Evolutionary conservation across 2,329 filamentous ascomycete species (phyloP), one percentile per base, ranked within the genome.

Genomic region (Aspergillus viridinutans): DNA sequence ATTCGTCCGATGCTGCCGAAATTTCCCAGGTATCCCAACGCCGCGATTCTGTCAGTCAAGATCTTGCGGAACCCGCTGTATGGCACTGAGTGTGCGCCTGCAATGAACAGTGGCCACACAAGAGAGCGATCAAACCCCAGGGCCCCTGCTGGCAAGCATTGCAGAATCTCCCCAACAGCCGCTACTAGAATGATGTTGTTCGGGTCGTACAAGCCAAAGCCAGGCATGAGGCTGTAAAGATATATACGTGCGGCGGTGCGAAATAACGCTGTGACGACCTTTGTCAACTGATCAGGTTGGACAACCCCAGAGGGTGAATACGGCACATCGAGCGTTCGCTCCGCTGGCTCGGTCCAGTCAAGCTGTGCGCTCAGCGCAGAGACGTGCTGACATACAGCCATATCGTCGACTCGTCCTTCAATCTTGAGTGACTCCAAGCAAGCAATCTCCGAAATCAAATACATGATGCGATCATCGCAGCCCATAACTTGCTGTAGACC

Each of bases 401-500:
- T 85, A 67, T 95, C 88, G 64, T 95, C 89, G 65, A 81, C 32
- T 1, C 3, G 90, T 65, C 89, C 89, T 57, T 89, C 85, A 40
- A 81, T 77, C 80, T 93, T 94, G 61, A 97, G 84, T 2, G 89
- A 88, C 71, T 97, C 94, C 47, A 99, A 86, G 74, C 94, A 97
- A 52, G 93, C 90, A 66, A 97, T 96, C 77, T 99, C 94, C 1
- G 92, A 96, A 71, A 99, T 96, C 66, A 97, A 81, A 74, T 96
- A 97, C 92, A 99, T 97, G 76, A 97, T 88, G 25, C 87, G 86
- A 75, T 99, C 94, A 60, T 97, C 92, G 73, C 94, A 97, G 65
- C 94, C 94, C 92, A 97, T 97, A 52, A 97, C 82, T 77, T 95
- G 90, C 52, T 87, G 86, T 25, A 99, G 83, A 9, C 94, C 94